Base-by-base conservation (phyloP, 75 land plant species). In the Picea sitchensis region DNA sequence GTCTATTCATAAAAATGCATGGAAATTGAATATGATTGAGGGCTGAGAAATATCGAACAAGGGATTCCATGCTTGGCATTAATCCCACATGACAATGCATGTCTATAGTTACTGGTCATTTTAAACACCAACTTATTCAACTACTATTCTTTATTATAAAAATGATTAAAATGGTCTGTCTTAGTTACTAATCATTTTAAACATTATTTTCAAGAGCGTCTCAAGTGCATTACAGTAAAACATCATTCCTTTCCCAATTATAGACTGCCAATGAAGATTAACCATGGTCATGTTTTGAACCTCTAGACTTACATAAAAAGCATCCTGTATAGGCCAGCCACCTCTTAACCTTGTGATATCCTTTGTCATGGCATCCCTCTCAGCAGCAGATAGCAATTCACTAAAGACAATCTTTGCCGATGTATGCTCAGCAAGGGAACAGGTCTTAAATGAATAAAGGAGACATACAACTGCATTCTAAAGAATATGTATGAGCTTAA, bases 271-370 rank as follows among this genome's bases (percentile, higher is more conserved):
- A 7, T 77, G 34, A 32, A 7, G 2, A 80, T 26, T 36, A 56
- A n/a, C 30, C 63, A 60, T 54, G 7, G 62, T 20, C 26, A 76
- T 65, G 12, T 9, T 44, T 44, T 71, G 13, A n/a, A 3, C 17
- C n/a, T 41, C 47, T 6, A 44, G 51, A 81, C 91, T 84, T 71
- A 98, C 99, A 86, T 83, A 68, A 73, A 93, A 95, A 32, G 96
- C 94, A 82, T 98, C 98, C 79, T 93, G 95, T 74, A 95, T 80
- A 75, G 98, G 90, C 99, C 99, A 98, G 47, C 91, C 91, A 80
- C 98, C 99, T 85, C 92, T 90, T 62, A 94, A 75, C 77, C 92
- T 91, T 14, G 94, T 83, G 76, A 93, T 84, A 80, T 98, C 98
- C 67, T 91, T 94, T 72, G 85, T 91, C 30, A 82, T 78, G 15